Evolutionary conservation across 2,329 filamentous ascomycete genomes (phyloP), one percentile per base, ranked within the genome.

Genomic region (Ceratocystis harringtonii): DNA sequence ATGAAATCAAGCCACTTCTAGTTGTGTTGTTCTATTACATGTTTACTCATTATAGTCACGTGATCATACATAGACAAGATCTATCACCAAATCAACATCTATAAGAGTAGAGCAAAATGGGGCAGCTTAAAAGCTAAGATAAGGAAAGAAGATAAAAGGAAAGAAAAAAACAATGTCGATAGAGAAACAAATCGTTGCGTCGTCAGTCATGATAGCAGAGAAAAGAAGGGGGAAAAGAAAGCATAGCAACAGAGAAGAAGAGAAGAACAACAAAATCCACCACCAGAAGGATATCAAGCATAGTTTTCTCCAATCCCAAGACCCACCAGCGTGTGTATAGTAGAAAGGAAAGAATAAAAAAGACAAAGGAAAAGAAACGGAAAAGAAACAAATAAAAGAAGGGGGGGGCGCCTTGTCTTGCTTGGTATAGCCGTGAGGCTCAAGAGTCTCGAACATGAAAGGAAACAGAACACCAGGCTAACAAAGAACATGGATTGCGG

Each of bases 181-280:
- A 41, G 28, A 15, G 25, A 48, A 60, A 12, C n/a, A 19, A 45
- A 52, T 67, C 66, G 58, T 67, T 65, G 66, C 66, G 50, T 67
- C 66, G 58, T 67, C 44, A 67, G 65, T 67, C 66, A 65, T 67
- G 50, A 67, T 28, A 66, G 62, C 52, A 62, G 63, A 61, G 36
- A 55, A 60, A 67, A 52, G 32, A 62, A 45, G 15, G 22, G 8
- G 10, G 17, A 50, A 61, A 12, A 61, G 12, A 61, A 25, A 36
- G 1, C 12, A 61, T 8, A 48, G 17, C 44, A 48, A 48, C 44
- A 41, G 15, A 63, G 41, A 43, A 55, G 25, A 15, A 43, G 17
- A 12, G 17, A 50, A 30, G 36, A 7, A n/a, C 28, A 32, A 58
- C 30, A 64, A 50, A 30, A 63, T 17, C 36, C 19, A 28, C 48